Conservation (phyloP, 2,329 filamentous ascomycete species). For the Colletotrichum abscissum region DNA sequence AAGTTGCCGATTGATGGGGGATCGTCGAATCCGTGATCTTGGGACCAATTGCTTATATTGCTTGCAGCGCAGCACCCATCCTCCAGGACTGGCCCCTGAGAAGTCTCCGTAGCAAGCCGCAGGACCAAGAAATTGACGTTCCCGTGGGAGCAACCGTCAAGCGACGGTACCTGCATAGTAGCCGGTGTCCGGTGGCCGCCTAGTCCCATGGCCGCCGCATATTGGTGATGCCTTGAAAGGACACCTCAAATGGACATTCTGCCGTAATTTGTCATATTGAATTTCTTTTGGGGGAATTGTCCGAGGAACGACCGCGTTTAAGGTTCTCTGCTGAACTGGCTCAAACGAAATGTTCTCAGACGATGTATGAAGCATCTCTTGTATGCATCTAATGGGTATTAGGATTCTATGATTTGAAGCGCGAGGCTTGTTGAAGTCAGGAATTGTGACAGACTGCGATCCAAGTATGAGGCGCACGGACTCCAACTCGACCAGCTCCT, state of each 20-base stretch:
- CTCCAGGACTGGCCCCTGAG: background rate
- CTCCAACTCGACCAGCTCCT: background rate
- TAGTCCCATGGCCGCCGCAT: background rate
- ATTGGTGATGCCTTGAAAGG: background rate
- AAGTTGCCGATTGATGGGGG: conserved; percentile 10
- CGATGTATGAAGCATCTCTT: background rate
- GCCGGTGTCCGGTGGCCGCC: background rate
- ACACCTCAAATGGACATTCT: background rate
- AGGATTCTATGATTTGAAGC: background rate
- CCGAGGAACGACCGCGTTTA: no score
- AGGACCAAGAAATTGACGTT: background rate
- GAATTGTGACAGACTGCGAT: background rate
- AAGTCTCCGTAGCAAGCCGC: background rate
- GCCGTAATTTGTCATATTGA: no score
- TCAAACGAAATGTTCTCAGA: background rate
- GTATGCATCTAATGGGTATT: no score
- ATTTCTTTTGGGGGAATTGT: no score
- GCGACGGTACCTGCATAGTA: background rate
- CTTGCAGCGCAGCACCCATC: background rate
- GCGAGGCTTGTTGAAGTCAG: background rate
- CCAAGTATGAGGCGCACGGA: conserved; percentile 9
- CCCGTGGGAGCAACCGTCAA: background rate
- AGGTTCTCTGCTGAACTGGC: background rate
- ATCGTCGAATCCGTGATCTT: conserved; percentile 22
- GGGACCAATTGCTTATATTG: conserved; percentile 14